These are phyloP conservation scores for Cyanodermella asteris DNA, from an alignment of 2,329 filamentous ascomycete species.

Conservation along the genomic window DNA sequence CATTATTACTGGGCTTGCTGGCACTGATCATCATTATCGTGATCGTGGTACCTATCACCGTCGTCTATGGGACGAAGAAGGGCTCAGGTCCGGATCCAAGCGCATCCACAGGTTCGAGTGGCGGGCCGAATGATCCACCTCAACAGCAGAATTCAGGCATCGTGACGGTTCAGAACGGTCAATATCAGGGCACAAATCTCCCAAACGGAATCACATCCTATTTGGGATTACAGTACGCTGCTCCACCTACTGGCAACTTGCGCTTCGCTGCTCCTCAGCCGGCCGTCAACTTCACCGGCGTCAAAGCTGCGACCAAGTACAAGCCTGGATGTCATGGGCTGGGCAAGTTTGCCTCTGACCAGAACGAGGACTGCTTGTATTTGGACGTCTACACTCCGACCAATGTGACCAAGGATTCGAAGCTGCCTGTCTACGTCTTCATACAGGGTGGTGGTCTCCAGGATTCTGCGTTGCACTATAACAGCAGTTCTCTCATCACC, in stretches of 20 bases:
- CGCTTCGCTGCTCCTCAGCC: conserved; percentile 48
- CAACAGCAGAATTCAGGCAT: too few relatives aligned
- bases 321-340: too few relatives aligned
- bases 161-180: too few relatives aligned
- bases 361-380: conserved; percentile 49
- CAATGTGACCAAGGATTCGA: conserved; percentile 25
- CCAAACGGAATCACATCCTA: conserved; percentile 42
- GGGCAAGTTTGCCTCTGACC: too few relatives aligned
- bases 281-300: conserved; percentile 29
- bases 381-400: conserved; percentile 42
- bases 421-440: conserved; percentile 42
- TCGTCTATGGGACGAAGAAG: too few relatives aligned
- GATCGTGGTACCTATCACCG: too few relatives aligned
- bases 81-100: too few relatives aligned
- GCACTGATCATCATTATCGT: too few relatives aligned
- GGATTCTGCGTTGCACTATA: conserved; percentile 28
- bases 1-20: too few relatives aligned
- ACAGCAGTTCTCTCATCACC: conserved; percentile 38
- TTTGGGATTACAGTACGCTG: conserved; percentile 56
- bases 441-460: conserved; percentile 43
- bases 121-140: too few relatives aligned
- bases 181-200: conserved; percentile 36
- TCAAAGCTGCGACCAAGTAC: too few relatives aligned
- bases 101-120: too few relatives aligned
- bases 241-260: conserved; percentile 40